Evolutionary conservation across 2,329 filamentous ascomycete species (phyloP), one percentile per base, ranked within the genome.

Genomic region (Fusarium chuoi): DNA sequence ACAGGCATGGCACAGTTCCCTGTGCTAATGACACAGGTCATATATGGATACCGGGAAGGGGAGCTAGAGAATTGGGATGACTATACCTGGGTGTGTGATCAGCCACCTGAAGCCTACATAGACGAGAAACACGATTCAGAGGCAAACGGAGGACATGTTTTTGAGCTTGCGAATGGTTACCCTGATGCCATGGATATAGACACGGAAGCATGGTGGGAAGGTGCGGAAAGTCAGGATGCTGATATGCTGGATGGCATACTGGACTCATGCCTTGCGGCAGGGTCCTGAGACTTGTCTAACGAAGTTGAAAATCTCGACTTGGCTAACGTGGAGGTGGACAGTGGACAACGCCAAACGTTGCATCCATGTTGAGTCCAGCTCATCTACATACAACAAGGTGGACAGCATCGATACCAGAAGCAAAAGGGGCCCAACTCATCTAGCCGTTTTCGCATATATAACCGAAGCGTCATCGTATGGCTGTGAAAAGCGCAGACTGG

Each of bases 1-100:
- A 90, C 89, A 33, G 92, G 93, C 67, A 87, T 97, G 71, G 90
- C 91, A 15, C 91, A 94, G 68, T 95, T 96, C 83, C 94, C 94
- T 0, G 87, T 94, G 30, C 85, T 97, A 42, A 88, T 90, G 35
- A 91, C 93, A 46, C 88, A 90, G 61, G 90, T 98, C 51, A 85
- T 92, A 77, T 89, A 91, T 70, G 88, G 89, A 11, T 95, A 93
- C 78, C 87, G 93, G 38, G 94, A 96, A 78, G 92, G 92, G 62
- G 93, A 95, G 80, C 85, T 94, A 20, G 93, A 94, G 75, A 86
- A 89, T 64, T 91, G 89, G 85, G 82, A 89, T 49, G 88, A 91
- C 75, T 90, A 91, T 76, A 87, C 88, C 2, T 90, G 85, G 80
- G 75, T 88, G 30, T 83, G 86, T 24, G 84, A 82, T 36, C 58